Base-by-base conservation (phyloP, 179 eudicot species). In the Pouteria campechiana region DNA sequence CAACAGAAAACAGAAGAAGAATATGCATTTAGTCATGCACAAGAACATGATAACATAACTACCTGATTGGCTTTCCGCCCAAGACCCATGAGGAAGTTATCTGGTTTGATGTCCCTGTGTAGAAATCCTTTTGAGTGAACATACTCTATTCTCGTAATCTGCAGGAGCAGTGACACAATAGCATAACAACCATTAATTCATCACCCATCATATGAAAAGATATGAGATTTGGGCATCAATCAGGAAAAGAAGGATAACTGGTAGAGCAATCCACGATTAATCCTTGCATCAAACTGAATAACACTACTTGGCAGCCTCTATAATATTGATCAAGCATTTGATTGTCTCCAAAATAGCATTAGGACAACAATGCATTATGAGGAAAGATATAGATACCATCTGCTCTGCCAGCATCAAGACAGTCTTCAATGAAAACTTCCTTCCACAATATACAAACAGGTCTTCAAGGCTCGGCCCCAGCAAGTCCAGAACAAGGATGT, bases 41-140 rank as follows among this genome's bases (percentile, higher is more conserved):
- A 9, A 13, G 30, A 33, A 14, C 17, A 8, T 37, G 16, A 23
- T 7, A 3, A 20, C 34, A 1, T 7, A 20, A 5, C 21, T 57
- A 84, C 95, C 86, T 81, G 93, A 64, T 73, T 82, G 25, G 95
- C 95, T 62, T 78, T 85, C 49, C 93, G 83, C 35, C 93, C 95
- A 31, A 85, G 68, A 25, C 94, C 94, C 94, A 83, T 83, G 45
- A 83, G 94, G 54, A 83, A 83, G 61, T 83, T 83, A 63, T 83
- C 94, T 17, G 94, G 94, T 58, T 83, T 83, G 46, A 83, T 75
- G 63, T 83, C 94, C 22, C 94, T 79, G 64, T 83, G 94, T 28
- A 83, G 70, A 60, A 83, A 83, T 34, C 84, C 75, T 46, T 83
- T 83, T 35, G 68, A 60, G 49, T 83, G 94, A 43, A 83, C 68